These are phyloP conservation scores for Ilex aquifolium DNA, from an alignment of 257 asterid genomes.

Conservation along the genomic window DNA sequence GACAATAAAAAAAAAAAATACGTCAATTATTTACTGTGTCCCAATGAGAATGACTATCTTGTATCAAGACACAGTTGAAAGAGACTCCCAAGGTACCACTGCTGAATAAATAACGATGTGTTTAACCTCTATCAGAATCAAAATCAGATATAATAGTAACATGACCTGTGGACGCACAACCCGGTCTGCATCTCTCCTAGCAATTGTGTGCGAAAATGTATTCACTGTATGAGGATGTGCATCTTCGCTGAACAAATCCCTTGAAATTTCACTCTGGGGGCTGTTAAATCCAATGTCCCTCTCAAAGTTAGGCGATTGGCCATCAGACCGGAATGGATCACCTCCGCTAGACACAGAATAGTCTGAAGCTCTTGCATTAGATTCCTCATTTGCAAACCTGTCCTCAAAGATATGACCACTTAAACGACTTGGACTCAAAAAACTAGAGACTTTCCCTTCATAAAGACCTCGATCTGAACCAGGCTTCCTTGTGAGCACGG, in stretches of 20 bases:
- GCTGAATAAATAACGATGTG: too few relatives aligned
- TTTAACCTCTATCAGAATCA: slow-evolving; percentile 2
- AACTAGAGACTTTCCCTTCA: slow-evolving; percentile 71
- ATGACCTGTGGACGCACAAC: slow-evolving; percentile 48
- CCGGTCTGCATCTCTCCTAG: slow-evolving; percentile 25
- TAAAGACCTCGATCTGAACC: slow-evolving; percentile 91
- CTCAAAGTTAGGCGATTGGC: slow-evolving; percentile 46
- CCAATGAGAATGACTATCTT: too few relatives aligned
- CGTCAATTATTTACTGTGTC: too few relatives aligned
- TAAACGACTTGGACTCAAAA: slow-evolving; percentile 63
- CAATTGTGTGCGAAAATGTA: slow-evolving; percentile 13
- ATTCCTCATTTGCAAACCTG: slow-evolving; percentile 52
- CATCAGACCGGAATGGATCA: slow-evolving; percentile 45
- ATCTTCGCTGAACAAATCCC: slow-evolving; percentile 41
- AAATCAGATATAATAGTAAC: slow-evolving; percentile 8
- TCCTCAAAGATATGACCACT: slow-evolving; percentile 49
- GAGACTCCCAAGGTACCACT: slow-evolving; percentile 3
- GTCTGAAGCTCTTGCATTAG: slow-evolving; percentile 55
- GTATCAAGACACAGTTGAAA: not conserved
- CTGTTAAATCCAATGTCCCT: slow-evolving; percentile 42
- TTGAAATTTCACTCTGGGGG: slow-evolving; percentile 56
- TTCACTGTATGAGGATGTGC: slow-evolving; percentile 15
- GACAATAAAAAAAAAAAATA: too few relatives aligned
- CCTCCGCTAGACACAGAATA: slow-evolving; percentile 58
- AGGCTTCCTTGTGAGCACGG: slow-evolving; percentile 65